Evolutionary conservation across 176 grass and related monocot species (phyloP), one percentile per base, ranked within the genome.

Genomic region (Pharus latifolius): DNA sequence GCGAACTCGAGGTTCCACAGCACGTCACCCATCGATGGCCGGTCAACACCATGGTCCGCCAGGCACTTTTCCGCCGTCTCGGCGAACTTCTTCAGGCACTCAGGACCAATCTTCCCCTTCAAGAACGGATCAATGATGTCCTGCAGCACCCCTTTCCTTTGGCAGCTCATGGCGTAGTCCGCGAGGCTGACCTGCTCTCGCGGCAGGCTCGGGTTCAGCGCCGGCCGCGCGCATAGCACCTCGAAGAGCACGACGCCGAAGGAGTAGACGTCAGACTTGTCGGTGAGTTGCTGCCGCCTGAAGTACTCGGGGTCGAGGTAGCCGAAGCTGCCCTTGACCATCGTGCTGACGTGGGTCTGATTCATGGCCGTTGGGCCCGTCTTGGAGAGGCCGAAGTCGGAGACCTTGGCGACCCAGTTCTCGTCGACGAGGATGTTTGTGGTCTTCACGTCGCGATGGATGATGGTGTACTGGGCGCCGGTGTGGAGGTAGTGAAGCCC

Each of bases 241-340:
- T 73, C 81, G 19, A 84, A 84, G 53, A 84, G 28, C 30, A 78
- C 49, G 1, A 80, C 71, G 3, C 70, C 71, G 7, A 86, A 80
- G 1, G 83, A 70, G 12, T 71, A 85, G 0, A 85, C 70, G 26
- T 85, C 83, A 31, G 76, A 85, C 63, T 80, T 85, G 3, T 64
- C 32, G 11, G 76, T 80, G 10, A 80, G 70, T 4, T 27, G 63
- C 29, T 63, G 49, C 49, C 25, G 16, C 18, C 65, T 51, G 10
- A 81, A 86, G 65, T 86, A 86, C 16, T 80, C 77, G 0, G 65
- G 83, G 19, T 86, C 83, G 31, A 81, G 77, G 7, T 86, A 81
- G 10, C 70, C 70, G 35, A 85, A 80, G 14, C 46, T 70, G 3
- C 83, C 76, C 7, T 85, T 80, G 22, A 85, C 76, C 0, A 1